Percentiles rank a stretch among this genome's conserved stretches.
phyloP scores from a whole-genome alignment of 1,284 basidiomycete genomes.

The Melampsora larici-populina region DNA sequence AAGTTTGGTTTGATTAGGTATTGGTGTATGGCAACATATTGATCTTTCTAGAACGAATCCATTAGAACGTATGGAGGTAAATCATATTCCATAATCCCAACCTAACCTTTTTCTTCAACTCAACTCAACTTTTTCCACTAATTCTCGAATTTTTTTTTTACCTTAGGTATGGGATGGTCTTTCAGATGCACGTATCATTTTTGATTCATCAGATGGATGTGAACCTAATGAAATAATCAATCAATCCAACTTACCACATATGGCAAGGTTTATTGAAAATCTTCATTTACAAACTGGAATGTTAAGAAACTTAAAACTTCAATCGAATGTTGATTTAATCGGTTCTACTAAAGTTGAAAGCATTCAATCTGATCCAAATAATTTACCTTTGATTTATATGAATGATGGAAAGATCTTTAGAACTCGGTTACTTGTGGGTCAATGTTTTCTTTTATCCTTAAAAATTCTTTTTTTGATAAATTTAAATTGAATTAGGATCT shows the following conservation, averaged over 20 bases:
- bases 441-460: not conserved
- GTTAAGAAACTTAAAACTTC: slow-evolving; percentile 59
- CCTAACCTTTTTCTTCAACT: not conserved
- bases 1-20: slow-evolving; percentile 58
- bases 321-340: slow-evolving; percentile 49
- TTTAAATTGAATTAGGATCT: too few species aligned
- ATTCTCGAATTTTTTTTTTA: not conserved
- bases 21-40: slow-evolving; percentile 78
- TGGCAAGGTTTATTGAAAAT: slow-evolving; percentile 83
- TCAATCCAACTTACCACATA: slow-evolving; percentile 55
- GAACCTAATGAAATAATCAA: slow-evolving; percentile 56
- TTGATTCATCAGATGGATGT: slow-evolving; percentile 61
- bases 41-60: slow-evolving; percentile 67
- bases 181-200: slow-evolving; percentile 72
- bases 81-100: slow-evolving; percentile 41
- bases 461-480: not conserved
- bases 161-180: slow-evolving; percentile 75
- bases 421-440: slow-evolving; percentile 67
- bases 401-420: slow-evolving; percentile 64
- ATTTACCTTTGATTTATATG: slow-evolving; percentile 71
- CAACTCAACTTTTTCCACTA: not conserved
- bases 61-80: slow-evolving; percentile 79
- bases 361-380: slow-evolving; percentile 46
- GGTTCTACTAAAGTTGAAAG: slow-evolving; percentile 48
- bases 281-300: slow-evolving; percentile 81